Base-by-base conservation (phyloP, 2,329 filamentous ascomycete species). In the Scedosporium boydii region DNA sequence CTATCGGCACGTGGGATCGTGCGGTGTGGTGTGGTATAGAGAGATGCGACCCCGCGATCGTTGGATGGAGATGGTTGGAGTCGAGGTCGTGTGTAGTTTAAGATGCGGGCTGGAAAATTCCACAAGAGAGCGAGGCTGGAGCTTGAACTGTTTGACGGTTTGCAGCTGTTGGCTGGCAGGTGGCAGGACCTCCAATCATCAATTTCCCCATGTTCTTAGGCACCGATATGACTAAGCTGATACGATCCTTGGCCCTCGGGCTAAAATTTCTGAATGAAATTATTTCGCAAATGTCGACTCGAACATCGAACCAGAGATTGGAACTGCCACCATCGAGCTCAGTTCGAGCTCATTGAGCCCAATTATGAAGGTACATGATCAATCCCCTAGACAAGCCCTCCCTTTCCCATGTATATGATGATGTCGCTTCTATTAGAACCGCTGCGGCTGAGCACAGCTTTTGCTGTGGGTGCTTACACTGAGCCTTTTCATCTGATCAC, bases 391-490 rank as follows among this genome's bases (percentile, higher is more conserved):
- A 41, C 23, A 23, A 59, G 3, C 23, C 53, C 38, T 3, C 4
- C 21, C 6, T 21, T 26, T 53, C 53, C 29, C 57, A 26, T 58
- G 62, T 68, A 64, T 64, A 74, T 79, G 77, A 79, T 79, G 76
- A 78, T 65, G 61, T 64, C 62, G 66, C 67, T 67, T 65, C 65
- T 64, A 60, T 77, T 75, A 79, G 77, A 78, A 79, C 77, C 77
- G 77, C 77, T 79, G 77, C 77, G 77, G 76, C 77, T 78, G 75
- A 79, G 51, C 74, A 72, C 75, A 72, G 75, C 72, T 73, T 69
- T 69, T 72, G 72, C 74, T 75, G 75, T 74, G 75, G 53, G 66
- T 77, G 77, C 78, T 76, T 71, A 73, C 62, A 77, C 70, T 68
- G 70, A 73, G 75, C 76, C 70, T 71, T 64, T 59, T 58, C 55